Conservation (phyloP, 345 rosid species). For the Gossypium stocksii region DNA sequence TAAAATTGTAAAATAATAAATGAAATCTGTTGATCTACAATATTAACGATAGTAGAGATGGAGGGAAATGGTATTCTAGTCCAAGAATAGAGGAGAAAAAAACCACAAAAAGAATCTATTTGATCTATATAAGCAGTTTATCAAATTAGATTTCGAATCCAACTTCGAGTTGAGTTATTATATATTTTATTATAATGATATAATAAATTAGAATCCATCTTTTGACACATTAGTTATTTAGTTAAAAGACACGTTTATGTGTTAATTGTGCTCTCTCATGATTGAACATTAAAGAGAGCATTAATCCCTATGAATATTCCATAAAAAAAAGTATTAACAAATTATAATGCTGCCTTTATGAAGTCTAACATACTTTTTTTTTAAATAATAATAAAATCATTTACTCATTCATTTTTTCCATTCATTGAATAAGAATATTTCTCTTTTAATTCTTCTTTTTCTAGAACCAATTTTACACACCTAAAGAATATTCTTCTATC, state of each 20-base stretch:
- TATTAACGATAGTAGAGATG: too few relatives aligned
- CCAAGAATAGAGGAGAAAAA: too few relatives aligned
- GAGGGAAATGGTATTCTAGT: too few relatives aligned
- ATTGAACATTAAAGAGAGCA: background rate
- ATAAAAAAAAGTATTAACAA: background rate
- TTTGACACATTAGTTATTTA: too few relatives aligned
- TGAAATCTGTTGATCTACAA: too few relatives aligned
- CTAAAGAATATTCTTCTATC: background rate
- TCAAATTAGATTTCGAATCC: accelerated
- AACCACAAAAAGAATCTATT: too few relatives aligned
- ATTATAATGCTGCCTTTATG: background rate
- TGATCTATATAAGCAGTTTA: too few relatives aligned
- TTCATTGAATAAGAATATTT: background rate
- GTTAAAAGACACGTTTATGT: background rate
- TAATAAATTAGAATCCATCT: too few relatives aligned
- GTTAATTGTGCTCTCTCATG: background rate
- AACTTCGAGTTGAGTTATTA: too few relatives aligned
- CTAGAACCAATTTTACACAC: background rate
- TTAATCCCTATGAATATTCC: background rate
- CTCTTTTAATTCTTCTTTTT: background rate
- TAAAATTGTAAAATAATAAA: too few relatives aligned
- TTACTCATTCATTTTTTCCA: background rate
- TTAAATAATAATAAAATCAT: too few relatives aligned
- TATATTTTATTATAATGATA: too few relatives aligned
- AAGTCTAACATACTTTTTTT: background rate